Evolutionary conservation across 2,329 filamentous ascomycete species (phyloP).

Genomic region (Trichoderma arundinaceum): DNA sequence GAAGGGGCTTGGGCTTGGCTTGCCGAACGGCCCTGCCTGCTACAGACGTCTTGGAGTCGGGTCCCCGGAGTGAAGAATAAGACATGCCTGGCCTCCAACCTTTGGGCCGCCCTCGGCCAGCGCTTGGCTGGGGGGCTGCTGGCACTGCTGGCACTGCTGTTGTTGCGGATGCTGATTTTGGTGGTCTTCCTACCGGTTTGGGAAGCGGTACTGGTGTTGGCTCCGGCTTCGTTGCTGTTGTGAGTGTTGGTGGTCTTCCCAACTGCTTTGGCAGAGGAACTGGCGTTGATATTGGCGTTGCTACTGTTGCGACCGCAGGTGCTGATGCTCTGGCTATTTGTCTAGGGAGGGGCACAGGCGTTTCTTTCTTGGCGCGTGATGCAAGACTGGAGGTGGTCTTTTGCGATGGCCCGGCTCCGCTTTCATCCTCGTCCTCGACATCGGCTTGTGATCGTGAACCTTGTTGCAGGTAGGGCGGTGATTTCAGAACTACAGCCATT

Average conservation of each 20-base stretch:
- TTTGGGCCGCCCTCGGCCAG: constrained; percentile 53
- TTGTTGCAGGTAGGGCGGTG: constrained; percentile 31
- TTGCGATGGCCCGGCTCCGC: neutral
- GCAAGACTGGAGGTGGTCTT: constrained; percentile 37
- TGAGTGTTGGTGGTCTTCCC: neutral
- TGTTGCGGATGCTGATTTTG: neutral
- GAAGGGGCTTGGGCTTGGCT: constrained; percentile 40
- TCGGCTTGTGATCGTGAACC: neutral
- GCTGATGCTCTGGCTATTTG: neutral
- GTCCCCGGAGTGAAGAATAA: constrained; percentile 36
- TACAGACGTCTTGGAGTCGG: constrained; percentile 4
- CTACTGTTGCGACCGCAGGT: neutral
- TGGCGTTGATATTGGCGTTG: neutral
- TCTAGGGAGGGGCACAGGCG: constrained; percentile 31
- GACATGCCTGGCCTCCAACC: constrained; percentile 49
- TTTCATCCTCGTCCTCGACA: constrained; percentile 17
- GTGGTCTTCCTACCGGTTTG: neutral
- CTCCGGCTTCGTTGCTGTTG: neutral
- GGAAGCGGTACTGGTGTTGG: constrained; percentile 7
- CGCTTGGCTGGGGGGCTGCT: neutral
- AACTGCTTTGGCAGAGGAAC: constrained; percentile 25
- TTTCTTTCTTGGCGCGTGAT: constrained; percentile 33
- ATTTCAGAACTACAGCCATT: constrained; percentile 37
- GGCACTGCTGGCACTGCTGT: neutral
- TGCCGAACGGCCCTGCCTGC: constrained; percentile 38